These are phyloP conservation scores for Dictyostelium firmibasis DNA, from an alignment of 78 protist genomes.

Conservation along the genomic window DNA sequence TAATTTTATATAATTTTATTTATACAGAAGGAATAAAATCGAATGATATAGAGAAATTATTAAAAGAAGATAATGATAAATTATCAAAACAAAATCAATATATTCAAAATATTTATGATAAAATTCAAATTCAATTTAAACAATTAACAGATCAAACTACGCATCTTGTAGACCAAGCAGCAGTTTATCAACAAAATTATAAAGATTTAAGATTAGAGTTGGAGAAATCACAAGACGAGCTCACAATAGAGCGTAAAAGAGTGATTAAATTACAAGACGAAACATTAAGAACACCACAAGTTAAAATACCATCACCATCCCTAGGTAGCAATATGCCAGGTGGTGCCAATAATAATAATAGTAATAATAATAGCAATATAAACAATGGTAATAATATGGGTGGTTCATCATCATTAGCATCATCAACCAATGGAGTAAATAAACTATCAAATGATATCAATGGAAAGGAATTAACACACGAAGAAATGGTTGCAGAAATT, in stretches of 20 bases:
- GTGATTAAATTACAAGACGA: constrained; percentile 66
- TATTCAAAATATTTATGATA: constrained; percentile 48
- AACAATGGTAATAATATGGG: background rate
- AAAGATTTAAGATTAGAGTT: constrained; percentile 28
- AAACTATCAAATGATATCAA: background rate
- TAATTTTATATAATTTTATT: too few relatives aligned
- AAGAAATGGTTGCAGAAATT: constrained; percentile 19
- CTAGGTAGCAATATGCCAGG: background rate
- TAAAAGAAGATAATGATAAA: constrained; percentile 71
- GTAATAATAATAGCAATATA: background rate
- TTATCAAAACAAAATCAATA: constrained; percentile 66
- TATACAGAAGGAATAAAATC: background rate
- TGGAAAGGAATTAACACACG: background rate
- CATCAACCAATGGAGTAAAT: background rate
- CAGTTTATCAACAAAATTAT: constrained; percentile 1
- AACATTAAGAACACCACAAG: constrained; percentile 25
- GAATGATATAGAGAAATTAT: constrained; percentile 25
- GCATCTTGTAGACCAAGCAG: constrained; percentile 31
- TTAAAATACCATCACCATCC: constrained; percentile 33
- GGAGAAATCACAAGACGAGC: constrained; percentile 46
- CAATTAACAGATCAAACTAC: constrained; percentile 25
- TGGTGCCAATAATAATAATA: background rate
- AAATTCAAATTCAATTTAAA: constrained; percentile 27
- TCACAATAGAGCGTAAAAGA: constrained; percentile 41
- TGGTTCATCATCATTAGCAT: background rate